phyloP scores from a whole-genome alignment of 768 basidiomycete genomes.

The Suillus clintonianus region DNA sequence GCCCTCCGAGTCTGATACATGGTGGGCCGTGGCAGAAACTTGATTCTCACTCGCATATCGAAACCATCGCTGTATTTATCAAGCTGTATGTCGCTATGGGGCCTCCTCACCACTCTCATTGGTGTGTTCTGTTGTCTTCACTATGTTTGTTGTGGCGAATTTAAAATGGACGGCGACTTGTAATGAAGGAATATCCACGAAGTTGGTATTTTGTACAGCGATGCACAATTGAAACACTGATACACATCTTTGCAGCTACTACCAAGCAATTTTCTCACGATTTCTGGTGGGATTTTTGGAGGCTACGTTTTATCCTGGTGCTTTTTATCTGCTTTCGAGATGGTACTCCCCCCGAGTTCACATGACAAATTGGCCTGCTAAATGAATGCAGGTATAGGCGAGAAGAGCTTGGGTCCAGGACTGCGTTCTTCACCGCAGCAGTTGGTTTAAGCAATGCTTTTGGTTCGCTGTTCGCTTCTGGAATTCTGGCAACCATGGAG shows the following conservation, averaged over 20 bases:
- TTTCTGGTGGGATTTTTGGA: constrained; percentile 71
- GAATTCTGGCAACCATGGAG: constrained; percentile 67
- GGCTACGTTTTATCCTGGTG: constrained; percentile 66
- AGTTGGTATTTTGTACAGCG: neutral
- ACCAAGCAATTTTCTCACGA: constrained; percentile 61
- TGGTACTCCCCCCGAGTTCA: constrained; percentile 39
- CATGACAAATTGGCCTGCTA: neutral
- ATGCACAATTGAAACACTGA: neutral
- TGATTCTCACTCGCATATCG: constrained; percentile 64
- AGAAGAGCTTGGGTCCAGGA: constrained; percentile 65
- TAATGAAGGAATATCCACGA: constrained; percentile 37
- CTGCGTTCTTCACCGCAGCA: constrained; percentile 67
- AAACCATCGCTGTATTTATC: constrained; percentile 65
- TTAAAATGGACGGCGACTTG: neutral
- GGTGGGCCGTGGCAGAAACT: constrained; percentile 58
- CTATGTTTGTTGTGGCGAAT: neutral
- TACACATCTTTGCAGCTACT: constrained; percentile 41
- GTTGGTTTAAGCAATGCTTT: constrained; percentile 76
- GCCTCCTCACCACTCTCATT: constrained; percentile 51
- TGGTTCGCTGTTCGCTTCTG: constrained; percentile 72
- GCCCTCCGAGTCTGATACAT: neutral
- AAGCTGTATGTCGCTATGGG: constrained; percentile 68
- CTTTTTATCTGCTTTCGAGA: constrained; percentile 63
- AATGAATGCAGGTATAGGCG: constrained; percentile 55
- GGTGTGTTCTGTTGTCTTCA: constrained; percentile 30